A percentile compares a stretch with the other conserved stretches of the same genome.
These are phyloP conservation scores for Cerrena zonata DNA, from an alignment of 1,284 basidiomycete species.

Conservation along the genomic window DNA sequence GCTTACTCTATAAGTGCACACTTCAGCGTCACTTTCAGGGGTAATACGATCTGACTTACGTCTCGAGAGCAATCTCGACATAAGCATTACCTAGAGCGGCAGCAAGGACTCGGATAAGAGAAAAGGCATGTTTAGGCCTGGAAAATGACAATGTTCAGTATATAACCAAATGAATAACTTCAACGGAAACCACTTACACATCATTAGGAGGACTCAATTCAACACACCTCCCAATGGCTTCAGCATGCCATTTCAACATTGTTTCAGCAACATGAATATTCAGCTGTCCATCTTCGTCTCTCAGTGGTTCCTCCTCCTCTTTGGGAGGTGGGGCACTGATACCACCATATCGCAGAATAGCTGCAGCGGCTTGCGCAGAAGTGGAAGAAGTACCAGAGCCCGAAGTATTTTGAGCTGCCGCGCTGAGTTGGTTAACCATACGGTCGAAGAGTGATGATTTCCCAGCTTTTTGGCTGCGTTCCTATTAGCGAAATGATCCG, in stretches of 20 bases:
- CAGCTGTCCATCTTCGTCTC: slow-evolving; percentile 78
- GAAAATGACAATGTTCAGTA: background rate
- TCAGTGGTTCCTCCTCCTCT: slow-evolving; percentile 58
- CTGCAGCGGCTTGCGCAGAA: slow-evolving; percentile 74
- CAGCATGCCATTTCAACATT: slow-evolving; percentile 94
- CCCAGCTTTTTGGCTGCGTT: slow-evolving; percentile 65
- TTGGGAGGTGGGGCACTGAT: slow-evolving; percentile 57
- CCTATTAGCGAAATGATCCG: slow-evolving; percentile 33
- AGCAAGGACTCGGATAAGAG: slow-evolving; percentile 80
- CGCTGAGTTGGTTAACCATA: slow-evolving; percentile 85
- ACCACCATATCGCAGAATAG: slow-evolving; percentile 77
- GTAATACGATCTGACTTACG: slow-evolving; percentile 46
- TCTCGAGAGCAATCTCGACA: slow-evolving; percentile 87
- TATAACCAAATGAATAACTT: background rate
- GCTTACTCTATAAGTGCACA: slow-evolving; percentile 51
- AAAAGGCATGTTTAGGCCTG: slow-evolving; percentile 87
- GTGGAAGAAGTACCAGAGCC: slow-evolving; percentile 56
- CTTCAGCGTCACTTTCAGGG: too few species aligned
- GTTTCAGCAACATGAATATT: slow-evolving; percentile 75
- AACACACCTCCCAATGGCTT: slow-evolving; percentile 86
- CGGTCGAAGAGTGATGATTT: slow-evolving; percentile 88
- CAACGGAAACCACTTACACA: slow-evolving; percentile 52
- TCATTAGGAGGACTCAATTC: slow-evolving; percentile 78
- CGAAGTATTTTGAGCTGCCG: slow-evolving; percentile 62
- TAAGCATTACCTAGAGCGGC: slow-evolving; percentile 85